A percentile compares a stretch with the other conserved stretches of the same genome.
Evolutionary conservation across 2,329 filamentous ascomycete species (phyloP).

Genomic region (Aureobasidium leucospermi): DNA sequence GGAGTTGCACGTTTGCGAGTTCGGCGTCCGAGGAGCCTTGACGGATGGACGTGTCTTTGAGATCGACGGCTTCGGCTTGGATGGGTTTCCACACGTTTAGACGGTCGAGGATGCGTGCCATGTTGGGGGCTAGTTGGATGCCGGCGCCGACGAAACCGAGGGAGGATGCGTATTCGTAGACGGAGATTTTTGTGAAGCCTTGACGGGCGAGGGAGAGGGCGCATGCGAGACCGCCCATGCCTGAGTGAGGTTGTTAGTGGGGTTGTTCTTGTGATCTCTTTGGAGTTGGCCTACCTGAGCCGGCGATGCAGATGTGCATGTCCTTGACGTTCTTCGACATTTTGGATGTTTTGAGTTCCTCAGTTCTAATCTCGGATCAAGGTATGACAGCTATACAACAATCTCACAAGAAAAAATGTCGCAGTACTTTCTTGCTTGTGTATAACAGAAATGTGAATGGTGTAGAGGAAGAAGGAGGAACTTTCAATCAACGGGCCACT

Average conservation of each 20-base stretch:
- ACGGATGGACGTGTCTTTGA: slow-evolving; percentile 65
- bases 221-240: slow-evolving; percentile 70
- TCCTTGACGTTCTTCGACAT: slow-evolving; percentile 24
- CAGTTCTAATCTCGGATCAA: not conserved
- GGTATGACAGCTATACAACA: not conserved
- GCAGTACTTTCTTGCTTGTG: too few relatives aligned
- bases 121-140: slow-evolving; percentile 77
- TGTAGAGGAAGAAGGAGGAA: not conserved
- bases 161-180: slow-evolving; percentile 66
- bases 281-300: slow-evolving; percentile 22
- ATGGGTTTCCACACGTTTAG: slow-evolving; percentile 68
- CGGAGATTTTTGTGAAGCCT: slow-evolving; percentile 65
- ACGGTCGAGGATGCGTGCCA: slow-evolving; percentile 66
- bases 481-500: not conserved
- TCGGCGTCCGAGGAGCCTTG: slow-evolving; percentile 63
- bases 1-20: slow-evolving; percentile 62
- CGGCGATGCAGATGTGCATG: slow-evolving; percentile 28
- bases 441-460: too few relatives aligned
- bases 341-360: not conserved
- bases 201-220: slow-evolving; percentile 68
- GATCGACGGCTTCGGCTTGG: slow-evolving; percentile 61
- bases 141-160: slow-evolving; percentile 79
- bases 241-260: slow-evolving; percentile 25
- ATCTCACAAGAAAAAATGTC: not conserved
- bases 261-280: not conserved